Evolutionary conservation across 345 rosid genomes (phyloP), one percentile per base, ranked within the genome.

Genomic region (Noccaea bulbosa): DNA sequence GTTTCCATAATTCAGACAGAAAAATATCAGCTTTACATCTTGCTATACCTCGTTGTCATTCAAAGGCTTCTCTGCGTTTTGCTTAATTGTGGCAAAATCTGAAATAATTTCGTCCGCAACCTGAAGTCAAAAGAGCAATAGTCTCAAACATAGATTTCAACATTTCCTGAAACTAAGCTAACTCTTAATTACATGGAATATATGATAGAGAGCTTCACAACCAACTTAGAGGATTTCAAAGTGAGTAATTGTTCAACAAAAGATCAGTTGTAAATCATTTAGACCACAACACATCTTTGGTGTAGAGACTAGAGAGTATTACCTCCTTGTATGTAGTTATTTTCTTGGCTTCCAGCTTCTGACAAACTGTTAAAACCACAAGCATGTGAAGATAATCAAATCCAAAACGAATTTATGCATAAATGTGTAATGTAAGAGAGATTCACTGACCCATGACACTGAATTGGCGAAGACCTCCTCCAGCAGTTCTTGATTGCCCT

Each of bases 271-370:
- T 17, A 62, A 37, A 11, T 50, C 50, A 37, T 48, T 8, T n/a
- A 12, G 66, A 65, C 11, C 62, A 61, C 14, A 62, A 52, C 17
- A 70, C 39, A 38, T 50, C 10, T 46, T 45, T 17, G 14, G 8
- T 11, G 1, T 8, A 51, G 64, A 35, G 6, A 40, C 24, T 12
- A 17, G 24, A 57, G 61, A 17, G 55, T 40, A 17, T 0, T 72
- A 82, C 85, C 83, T 82, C 85, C 38, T 74, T 73, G 51, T 80
- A 82, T 16, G 83, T 77, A 54, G 83, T 74, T 10, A 71, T 80
- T 62, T 79, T 81, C 81, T 79, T 79, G 11, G 81, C 80, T 81
- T 80, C 83, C 78, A 82, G 46, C 71, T 67, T 82, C 72, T 80
- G 81, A 65, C 83, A 80, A 74, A 82, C 85, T 74, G 74, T 56